Evolutionary conservation across 495 filamentous ascomycete genomes (phyloP), one percentile per base, ranked within the genome.

Genomic region (Penicillium verhagenii): DNA sequence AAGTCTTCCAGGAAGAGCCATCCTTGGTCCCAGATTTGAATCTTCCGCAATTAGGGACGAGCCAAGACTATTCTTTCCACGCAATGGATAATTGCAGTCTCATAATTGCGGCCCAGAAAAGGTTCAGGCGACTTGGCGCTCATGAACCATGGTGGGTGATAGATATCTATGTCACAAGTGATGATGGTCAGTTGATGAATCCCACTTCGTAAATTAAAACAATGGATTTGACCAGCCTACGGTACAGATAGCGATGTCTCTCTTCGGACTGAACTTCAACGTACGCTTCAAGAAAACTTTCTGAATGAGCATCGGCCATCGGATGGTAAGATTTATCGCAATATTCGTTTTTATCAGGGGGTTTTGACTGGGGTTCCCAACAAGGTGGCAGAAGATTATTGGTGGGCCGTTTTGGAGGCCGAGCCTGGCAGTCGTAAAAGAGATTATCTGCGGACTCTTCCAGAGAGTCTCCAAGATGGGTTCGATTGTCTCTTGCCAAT

Each of bases 401-500:
- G 46, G 53, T 56, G 47, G 53, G 47, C 37, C 2, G 24, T 56
- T 18, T 31, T 56, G 14, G 18, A 56, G 28, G 13, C 23, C 24
- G 47, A 45, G 47, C 47, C 47, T 37, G 35, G 37, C 1, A 56
- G 53, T 24, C 25, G 38, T 13, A 56, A 56, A 38, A 39, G 24
- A 13, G 23, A 42, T 9, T 56, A 56, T 25, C 11, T 56, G 21
- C 38, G 47, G 6, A 33, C 21, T 16, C 21, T 50, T 16, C 47
- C 31, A 11, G 2, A 16, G 18, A 9, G 11, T 9, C 45, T 56
- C 4, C 21, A 9, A 2, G 18, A 45, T 1, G 47, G 26, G 2
- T 58, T 58, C 14, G 49, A 58, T 28, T 24, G 21, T n/a, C 55
- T 58, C 31, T 44, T 58, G 7, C 49, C 49, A 1, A 44, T 53